Conservation (phyloP, 148 eudicot genomes). For the Beta vulgaris region DNA sequence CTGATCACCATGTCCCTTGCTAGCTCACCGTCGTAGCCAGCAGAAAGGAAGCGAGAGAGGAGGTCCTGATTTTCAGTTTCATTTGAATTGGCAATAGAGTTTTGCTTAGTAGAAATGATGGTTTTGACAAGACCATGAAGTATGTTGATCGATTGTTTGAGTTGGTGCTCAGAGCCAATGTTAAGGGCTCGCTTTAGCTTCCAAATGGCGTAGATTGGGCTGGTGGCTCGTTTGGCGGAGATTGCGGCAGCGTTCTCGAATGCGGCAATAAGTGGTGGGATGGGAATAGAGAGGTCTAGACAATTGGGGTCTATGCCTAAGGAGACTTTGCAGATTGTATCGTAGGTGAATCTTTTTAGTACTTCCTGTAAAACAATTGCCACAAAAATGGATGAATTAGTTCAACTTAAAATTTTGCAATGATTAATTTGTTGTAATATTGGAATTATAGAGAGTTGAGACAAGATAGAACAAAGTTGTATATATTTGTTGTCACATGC, state of each 20-base stretch:
- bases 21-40: slow-evolving; percentile 39
- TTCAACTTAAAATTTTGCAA: neutral
- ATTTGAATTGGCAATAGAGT: neutral
- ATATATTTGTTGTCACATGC: no score
- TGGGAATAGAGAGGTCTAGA: slow-evolving; percentile 43
- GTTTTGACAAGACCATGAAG: slow-evolving; percentile 35
- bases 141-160: slow-evolving; percentile 38
- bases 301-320: slow-evolving; percentile 66
- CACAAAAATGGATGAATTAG: neutral
- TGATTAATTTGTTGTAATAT: no score
- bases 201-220: slow-evolving; percentile 55
- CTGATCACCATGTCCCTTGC: slow-evolving; percentile 76
- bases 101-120: slow-evolving; percentile 40
- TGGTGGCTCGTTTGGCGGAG: slow-evolving; percentile 54
- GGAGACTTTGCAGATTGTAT: slow-evolving; percentile 60
- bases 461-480: no score
- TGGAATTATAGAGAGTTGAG: no score
- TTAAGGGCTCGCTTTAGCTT: slow-evolving; percentile 51
- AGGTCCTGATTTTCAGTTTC: slow-evolving; percentile 31
- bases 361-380: slow-evolving; percentile 38
- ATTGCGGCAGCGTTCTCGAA: slow-evolving; percentile 66
- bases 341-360: slow-evolving; percentile 60
- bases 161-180: slow-evolving; percentile 51
- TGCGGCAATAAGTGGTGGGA: slow-evolving; percentile 52
- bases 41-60: slow-evolving; percentile 47